phyloP scores from a whole-genome alignment of 257 asterid species.

The Fraxinus cuspidata region DNA sequence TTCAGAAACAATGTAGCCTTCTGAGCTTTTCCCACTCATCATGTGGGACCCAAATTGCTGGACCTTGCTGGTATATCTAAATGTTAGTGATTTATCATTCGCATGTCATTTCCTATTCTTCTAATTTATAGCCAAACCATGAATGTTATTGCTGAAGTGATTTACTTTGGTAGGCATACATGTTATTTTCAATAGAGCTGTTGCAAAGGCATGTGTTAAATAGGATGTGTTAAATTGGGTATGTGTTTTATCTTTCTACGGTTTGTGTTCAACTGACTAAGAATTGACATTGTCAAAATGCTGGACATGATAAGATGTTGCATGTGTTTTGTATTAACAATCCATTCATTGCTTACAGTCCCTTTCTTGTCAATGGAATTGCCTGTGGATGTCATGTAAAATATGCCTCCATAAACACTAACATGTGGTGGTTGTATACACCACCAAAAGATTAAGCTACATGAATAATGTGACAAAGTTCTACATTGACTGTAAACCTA shows the following conservation, averaged over 20 bases:
- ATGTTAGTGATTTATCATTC: background rate
- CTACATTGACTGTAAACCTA: no score
- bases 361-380: background rate
- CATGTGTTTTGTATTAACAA: background rate
- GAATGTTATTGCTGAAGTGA: background rate
- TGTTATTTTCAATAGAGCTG: background rate
- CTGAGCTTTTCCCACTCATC: conserved; percentile 92
- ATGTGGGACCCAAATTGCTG: conserved; percentile 93
- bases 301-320: background rate
- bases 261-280: background rate
- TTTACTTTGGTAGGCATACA: conserved; percentile 15
- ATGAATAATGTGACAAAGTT: background rate
- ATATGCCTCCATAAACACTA: background rate
- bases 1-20: conserved; percentile 90
- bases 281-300: background rate
- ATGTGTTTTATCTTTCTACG: conserved; percentile 4
- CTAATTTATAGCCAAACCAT: background rate
- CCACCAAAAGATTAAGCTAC: background rate
- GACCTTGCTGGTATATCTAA: conserved; percentile 76
- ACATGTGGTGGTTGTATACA: background rate
- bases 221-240: background rate
- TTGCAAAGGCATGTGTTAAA: background rate
- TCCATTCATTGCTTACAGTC: background rate
- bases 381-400: background rate
- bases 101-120: background rate